Base-by-base conservation (phyloP, 805 yeast species). In the Komagataella pastoris region DNA sequence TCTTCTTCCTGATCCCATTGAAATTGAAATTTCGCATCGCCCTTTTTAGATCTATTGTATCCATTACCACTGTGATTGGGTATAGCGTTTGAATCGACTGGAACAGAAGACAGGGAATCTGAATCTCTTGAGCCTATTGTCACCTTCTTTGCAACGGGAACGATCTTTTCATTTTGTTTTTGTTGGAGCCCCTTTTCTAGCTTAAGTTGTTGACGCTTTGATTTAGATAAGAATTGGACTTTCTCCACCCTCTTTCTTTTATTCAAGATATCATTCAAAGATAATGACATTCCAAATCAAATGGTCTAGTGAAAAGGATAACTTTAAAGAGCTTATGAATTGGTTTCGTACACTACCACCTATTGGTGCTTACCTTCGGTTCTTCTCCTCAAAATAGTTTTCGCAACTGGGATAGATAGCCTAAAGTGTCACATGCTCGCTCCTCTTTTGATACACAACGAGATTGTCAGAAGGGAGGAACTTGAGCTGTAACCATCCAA, bases 1-100 rank as follows among this genome's bases (percentile, higher is more conserved):
- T 88, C 96, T 12, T 85, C 93, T 0, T 70, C 69, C 1, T 65
- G 69, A 53, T 74, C 73, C 95, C 96, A 88, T 10, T 76, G 83
- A 63, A 87, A 86, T 7, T 72, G 69, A 64, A 84, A 86, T 73
- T 75, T 23, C 36, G 44, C 40, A 21, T 46, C 43, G 17, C 21
- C 52, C 8, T 24, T 18, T 19, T 44, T 43, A 17, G 36, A 24
- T 40, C 24, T 21, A 21, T 14, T 7, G n/a, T 48, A 8, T 19
- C 17, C 18, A 17, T 56, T 51, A 47, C 48, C 17, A 8, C 36
- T 43, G 48, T 47, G 24, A 18, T 49, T 48, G 46, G 54, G 46
- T 49, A 54, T 53, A 49, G 45, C 36, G 24, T 43, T 52, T 12
- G 40, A 14, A 8, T 30, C 40, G 5, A 4, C 40, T 30, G 14